Evolutionary conservation across 2,329 filamentous ascomycete species (phyloP), one percentile per base, ranked within the genome.

Genomic region (Gaeumannomyces sp.): DNA sequence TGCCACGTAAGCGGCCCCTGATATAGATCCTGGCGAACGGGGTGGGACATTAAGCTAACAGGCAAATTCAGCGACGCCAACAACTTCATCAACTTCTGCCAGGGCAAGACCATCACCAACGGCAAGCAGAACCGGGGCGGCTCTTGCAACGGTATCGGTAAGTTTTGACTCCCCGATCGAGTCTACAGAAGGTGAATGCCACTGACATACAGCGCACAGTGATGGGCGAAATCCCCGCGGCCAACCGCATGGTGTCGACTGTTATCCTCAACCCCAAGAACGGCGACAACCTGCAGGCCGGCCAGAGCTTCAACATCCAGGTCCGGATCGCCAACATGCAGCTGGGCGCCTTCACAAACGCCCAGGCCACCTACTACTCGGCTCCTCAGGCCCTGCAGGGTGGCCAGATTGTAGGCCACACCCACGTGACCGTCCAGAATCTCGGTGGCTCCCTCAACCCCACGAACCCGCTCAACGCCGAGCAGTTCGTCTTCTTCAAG

Each of bases 1-100:
- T 8, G 70, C 71, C 19, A 85, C 81, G 80, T 85, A 71, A 73
- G 84, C 68, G 5, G 11, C 19, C 59, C 59, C 16, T 29, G n/a
- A 33, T 11, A 25, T 11, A 45, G 16, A 3, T 28, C n/a, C 60
- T 3, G 16, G 8, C 2, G 4, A 38, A 61, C 25, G 31, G 33
- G 6, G 19, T 11, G 10, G 13, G 25, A 62, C 14, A 19, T 25
- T 22, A 28, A 4, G 29, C 60, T 62, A 31, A 62, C 22, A 62
- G 27, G 4, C 4, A 28, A 13, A 3, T 53, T 5, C 64, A 87
- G 84, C 67, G 84, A 87, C 69, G 67, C 76, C 25, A 77, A 78
- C 77, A 88, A 88, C 78, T 88, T 88, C 75, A 87, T 87, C 80
- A 87, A 88, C 79, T 85, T 87, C 74, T 88, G 85, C 72, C 67